Evolutionary conservation across 306 rosid genomes (phyloP).

Genomic region (Lupinus albus): DNA sequence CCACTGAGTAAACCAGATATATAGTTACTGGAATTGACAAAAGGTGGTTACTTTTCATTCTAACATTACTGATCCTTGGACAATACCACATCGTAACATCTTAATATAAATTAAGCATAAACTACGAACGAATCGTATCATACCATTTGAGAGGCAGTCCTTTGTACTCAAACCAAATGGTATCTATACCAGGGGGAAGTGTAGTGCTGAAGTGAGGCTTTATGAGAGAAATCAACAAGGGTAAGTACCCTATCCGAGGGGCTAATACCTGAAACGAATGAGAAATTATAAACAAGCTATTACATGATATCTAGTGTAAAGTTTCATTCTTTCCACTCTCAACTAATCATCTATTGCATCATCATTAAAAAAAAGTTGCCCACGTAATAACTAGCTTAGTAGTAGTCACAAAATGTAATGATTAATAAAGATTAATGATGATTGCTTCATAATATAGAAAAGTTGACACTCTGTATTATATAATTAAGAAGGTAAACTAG

Average conservation of each 20-base stretch:
- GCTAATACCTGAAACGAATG: conserved; percentile 70
- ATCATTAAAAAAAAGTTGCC: too few species aligned
- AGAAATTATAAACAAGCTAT: background rate
- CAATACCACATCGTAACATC: background rate
- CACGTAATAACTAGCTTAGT: too few species aligned
- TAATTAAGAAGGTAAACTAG: too few species aligned
- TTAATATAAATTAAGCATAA: background rate
- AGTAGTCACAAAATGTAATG: too few species aligned
- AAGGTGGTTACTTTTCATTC: background rate
- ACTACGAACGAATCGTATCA: background rate
- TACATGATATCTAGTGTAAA: too few species aligned
- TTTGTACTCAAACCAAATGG: conserved; percentile 92
- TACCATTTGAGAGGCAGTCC: conserved; percentile 95
- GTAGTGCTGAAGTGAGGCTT: conserved; percentile 78
- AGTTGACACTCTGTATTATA: too few species aligned
- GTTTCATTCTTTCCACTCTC: too few species aligned
- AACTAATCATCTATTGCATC: too few species aligned
- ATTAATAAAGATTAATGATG: too few species aligned
- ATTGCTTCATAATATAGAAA: too few species aligned
- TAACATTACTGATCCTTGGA: background rate
- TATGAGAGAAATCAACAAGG: conserved; percentile 70
- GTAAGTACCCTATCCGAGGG: conserved; percentile 86
- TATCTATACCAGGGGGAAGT: conserved; percentile 86
- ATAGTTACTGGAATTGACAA: conserved; percentile 10
- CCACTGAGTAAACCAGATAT: background rate